Evolutionary conservation across 2,329 filamentous ascomycete genomes (phyloP), one percentile per base, ranked within the genome.

Genomic region (Albifimbria verrucaria): DNA sequence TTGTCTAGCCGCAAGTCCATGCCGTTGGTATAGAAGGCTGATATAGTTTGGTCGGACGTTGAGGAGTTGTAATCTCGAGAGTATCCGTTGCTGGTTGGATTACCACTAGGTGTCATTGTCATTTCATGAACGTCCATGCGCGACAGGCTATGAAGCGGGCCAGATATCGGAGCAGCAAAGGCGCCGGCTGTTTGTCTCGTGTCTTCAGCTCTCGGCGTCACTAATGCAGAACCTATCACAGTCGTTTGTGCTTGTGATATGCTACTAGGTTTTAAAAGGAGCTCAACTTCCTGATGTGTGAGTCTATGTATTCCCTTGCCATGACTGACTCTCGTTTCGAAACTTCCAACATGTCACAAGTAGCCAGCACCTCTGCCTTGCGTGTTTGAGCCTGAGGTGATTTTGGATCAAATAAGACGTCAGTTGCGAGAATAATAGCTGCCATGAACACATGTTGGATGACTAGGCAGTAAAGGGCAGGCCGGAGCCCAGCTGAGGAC

Each of bases 401-500:
- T 4, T 21, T n/a, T 3, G 54, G 54, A 28, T 54, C 25, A 24
- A 49, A 49, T 3, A 52, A 54, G 7, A 52, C 52, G 20, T 56
- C 52, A 10, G 52, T 54, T 2, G 54, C 54, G 20, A 56, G 48
- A 12, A 51, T 56, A 2, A 56, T 41, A n/a, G 52, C 54, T 6
- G 54, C 54, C 10, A 56, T 49, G 24, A 53, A 56, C 17, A 54
- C 52, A 23, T 54, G 54, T 12, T 39, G 32, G 18, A 39, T 39
- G 18, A 39, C 32, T 12, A 39, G 5, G 18, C 32, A 39, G 32
- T 39, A 39, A 12, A 39, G 32, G 18, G 6, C 12, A 4, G 11
- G 32, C 12, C 32, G 32, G 4, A 39, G 12, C 15, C 32, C 32
- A 4, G 32, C 32, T n/a, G 32, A 39, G 18, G 32, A 39, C 5